Evolutionary conservation across 768 basidiomycete genomes (phyloP).

Genomic region (Dioszegia aurantiaca): DNA sequence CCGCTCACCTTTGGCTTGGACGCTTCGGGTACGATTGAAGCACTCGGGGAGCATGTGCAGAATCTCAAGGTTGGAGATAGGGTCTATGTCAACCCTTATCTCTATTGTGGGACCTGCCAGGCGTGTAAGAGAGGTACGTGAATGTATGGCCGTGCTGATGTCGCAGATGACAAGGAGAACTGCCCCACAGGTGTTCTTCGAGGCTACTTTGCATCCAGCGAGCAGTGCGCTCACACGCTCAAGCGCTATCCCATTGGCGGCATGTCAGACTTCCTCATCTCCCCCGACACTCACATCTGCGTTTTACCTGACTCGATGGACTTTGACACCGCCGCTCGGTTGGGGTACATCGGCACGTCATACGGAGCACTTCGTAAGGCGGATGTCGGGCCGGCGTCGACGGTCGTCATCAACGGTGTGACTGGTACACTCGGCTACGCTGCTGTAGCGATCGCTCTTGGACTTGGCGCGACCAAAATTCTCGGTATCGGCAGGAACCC

Average conservation of each 20-base stretch:
- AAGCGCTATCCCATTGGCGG: slow-evolving; percentile 22
- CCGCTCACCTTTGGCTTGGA: background rate
- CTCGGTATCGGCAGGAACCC: slow-evolving; percentile 24
- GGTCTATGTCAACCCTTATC: slow-evolving; percentile 2
- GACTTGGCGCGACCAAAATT: slow-evolving; percentile 17
- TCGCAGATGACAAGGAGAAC: background rate
- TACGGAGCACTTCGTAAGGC: slow-evolving; percentile 18
- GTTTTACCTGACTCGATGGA: slow-evolving; percentile 11
- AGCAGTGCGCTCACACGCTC: background rate
- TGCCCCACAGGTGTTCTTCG: slow-evolving; percentile 6
- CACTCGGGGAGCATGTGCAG: background rate
- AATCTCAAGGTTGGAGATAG: slow-evolving; percentile 4
- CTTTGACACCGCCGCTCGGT: slow-evolving; percentile 14
- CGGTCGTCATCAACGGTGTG: slow-evolving; percentile 26
- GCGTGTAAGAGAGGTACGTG: slow-evolving; percentile 1
- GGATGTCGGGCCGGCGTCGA: slow-evolving; percentile 12
- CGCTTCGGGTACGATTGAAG: slow-evolving; percentile 1
- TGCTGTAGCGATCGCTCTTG: slow-evolving; percentile 22
- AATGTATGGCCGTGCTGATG: background rate
- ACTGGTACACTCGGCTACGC: slow-evolving; percentile 23
- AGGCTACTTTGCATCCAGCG: slow-evolving; percentile 15
- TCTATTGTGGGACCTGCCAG: slow-evolving; percentile 12
- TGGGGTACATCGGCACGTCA: slow-evolving; percentile 27
- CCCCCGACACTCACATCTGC: slow-evolving; percentile 19
- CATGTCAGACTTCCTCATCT: slow-evolving; percentile 18